Conservation (phyloP, 768 basidiomycete genomes). For the Psilocybe sp. region DNA sequence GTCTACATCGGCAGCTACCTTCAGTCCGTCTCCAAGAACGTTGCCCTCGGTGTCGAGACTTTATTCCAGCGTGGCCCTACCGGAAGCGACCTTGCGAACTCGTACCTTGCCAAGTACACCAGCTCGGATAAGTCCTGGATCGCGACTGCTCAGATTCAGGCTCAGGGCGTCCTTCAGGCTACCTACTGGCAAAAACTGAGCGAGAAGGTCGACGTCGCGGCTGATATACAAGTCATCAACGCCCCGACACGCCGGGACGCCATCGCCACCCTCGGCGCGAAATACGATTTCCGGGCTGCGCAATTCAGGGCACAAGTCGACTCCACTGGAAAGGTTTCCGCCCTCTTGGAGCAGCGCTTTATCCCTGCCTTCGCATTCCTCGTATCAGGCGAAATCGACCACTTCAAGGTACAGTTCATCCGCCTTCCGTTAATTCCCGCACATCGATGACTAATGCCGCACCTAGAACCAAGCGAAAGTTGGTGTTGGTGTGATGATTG, state of each 20-base stretch:
- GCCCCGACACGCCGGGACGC: conserved; percentile 84
- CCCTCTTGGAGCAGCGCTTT: conserved; percentile 92
- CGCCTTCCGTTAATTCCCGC: conserved; percentile 4
- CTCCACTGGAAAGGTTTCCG: conserved; percentile 92
- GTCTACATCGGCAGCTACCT: conserved; percentile 91
- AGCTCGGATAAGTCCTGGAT: conserved; percentile 78
- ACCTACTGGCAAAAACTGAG: conserved; percentile 97
- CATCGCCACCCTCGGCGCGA: conserved; percentile 89
- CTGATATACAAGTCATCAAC: conserved; percentile 83
- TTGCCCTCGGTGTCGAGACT: conserved; percentile 86
- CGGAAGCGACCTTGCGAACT: conserved; percentile 65
- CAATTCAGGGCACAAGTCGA: conserved; percentile 95
- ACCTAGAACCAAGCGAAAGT: conserved; percentile 86
- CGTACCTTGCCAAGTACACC: conserved; percentile 82
- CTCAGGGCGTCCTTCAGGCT: conserved; percentile 78
- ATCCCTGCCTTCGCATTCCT: conserved; percentile 94
- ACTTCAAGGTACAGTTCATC: conserved; percentile 75
- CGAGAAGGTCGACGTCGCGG: conserved; percentile 96
- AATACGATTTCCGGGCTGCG: conserved; percentile 92
- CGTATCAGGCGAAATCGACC: conserved; percentile 96
- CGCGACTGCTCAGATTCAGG: conserved; percentile 87
- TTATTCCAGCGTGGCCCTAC: conserved; percentile 80
- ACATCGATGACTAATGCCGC: conserved; percentile 3
- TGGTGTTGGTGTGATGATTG: conserved; percentile 97
- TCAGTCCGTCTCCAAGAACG: conserved; percentile 87